phyloP scores from a whole-genome alignment of 257 asterid species.

The Jacaranda mimosifolia region DNA sequence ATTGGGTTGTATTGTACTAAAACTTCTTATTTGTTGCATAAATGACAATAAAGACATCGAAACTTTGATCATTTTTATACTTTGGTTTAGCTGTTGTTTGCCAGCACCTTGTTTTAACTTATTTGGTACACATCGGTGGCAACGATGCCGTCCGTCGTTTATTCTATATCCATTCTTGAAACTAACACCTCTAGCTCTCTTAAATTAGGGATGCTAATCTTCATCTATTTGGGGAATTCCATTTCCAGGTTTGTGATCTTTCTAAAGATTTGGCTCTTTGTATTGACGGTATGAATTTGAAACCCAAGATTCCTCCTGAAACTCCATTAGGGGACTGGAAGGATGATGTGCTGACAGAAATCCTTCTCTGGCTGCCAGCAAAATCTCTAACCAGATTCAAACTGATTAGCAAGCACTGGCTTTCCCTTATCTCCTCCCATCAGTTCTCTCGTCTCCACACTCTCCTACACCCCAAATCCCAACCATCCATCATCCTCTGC shows the following conservation, averaged over 20 bases:
- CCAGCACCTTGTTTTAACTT: conserved; percentile 4
- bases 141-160: conserved; percentile 13
- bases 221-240: background rate
- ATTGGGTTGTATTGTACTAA: background rate
- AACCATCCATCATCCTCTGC: conserved; percentile 29
- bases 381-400: conserved; percentile 33
- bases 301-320: background rate
- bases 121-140: background rate
- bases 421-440: conserved; percentile 26
- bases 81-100: background rate
- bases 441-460: conserved; percentile 32
- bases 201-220: background rate
- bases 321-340: too few relatives aligned
- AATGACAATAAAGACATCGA: too few relatives aligned
- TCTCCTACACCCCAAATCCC: conserved; percentile 20
- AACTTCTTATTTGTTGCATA: background rate
- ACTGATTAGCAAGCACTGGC: conserved; percentile 32
- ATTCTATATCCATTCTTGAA: background rate
- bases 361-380: conserved; percentile 31
- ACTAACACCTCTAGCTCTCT: too few relatives aligned
- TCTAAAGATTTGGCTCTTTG: background rate
- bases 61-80: background rate
- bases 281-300: background rate
- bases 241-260: background rate
- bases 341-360: conserved; percentile 17